These are phyloP conservation scores for Dendrocalamus sinicus DNA, from an alignment of 176 grass and related monocot species.

Conservation along the genomic window DNA sequence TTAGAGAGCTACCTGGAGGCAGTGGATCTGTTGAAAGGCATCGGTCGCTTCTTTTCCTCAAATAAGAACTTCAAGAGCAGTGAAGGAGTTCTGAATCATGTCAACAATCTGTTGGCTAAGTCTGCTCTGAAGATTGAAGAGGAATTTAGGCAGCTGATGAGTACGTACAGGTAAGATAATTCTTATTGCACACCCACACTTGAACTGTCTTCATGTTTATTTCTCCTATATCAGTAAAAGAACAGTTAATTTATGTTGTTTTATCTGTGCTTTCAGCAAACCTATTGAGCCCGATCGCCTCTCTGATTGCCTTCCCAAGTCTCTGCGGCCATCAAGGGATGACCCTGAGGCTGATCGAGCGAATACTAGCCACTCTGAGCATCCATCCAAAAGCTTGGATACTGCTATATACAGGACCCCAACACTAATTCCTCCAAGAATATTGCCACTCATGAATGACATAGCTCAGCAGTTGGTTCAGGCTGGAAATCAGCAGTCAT, in stretches of 20 bases:
- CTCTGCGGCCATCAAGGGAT: slow-evolving; percentile 59
- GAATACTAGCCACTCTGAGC: slow-evolving; percentile 47
- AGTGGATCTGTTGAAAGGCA: slow-evolving; percentile 77
- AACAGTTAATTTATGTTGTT: slow-evolving; percentile 21
- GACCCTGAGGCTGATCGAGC: slow-evolving; percentile 35
- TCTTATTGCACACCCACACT: slow-evolving; percentile 2
- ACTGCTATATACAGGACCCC: slow-evolving; percentile 70
- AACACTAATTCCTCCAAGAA: slow-evolving; percentile 79
- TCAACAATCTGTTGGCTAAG: slow-evolving; percentile 70
- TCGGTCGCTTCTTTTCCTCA: slow-evolving; percentile 65
- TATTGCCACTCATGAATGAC: slow-evolving; percentile 83
- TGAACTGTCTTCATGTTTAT: not conserved
- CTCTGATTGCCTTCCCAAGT: slow-evolving; percentile 83
- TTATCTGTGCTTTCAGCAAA: slow-evolving; percentile 70
- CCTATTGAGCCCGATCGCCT: slow-evolving; percentile 82
- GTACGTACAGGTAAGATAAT: slow-evolving; percentile 62
- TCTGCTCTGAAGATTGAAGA: slow-evolving; percentile 79
- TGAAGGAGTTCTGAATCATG: slow-evolving; percentile 68
- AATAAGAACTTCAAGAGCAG: slow-evolving; percentile 80
- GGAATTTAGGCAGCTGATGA: slow-evolving; percentile 81
- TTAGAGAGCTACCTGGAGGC: slow-evolving; percentile 83
- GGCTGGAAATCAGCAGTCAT: slow-evolving; percentile 73
- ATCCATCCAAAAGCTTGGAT: slow-evolving; percentile 74
- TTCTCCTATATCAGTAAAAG: slow-evolving; percentile 1
- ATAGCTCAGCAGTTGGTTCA: slow-evolving; percentile 93